Conservation (phyloP, 305 asterid genomes). For the Ruellia speciosa region DNA sequence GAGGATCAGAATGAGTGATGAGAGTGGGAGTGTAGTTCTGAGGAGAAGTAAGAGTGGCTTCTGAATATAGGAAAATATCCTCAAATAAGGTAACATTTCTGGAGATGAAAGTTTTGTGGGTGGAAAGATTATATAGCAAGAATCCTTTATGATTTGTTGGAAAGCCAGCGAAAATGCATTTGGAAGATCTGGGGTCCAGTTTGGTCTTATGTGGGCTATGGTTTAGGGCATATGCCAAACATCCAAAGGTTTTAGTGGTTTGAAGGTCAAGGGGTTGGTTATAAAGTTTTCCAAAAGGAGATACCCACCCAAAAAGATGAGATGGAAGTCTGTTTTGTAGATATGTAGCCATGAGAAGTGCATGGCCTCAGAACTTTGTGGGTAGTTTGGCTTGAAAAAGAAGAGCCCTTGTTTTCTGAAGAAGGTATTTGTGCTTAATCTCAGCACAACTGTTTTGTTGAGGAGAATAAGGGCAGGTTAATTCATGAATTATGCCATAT, state of each 20-base stretch:
- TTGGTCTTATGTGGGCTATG: not conserved
- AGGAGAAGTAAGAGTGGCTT: not conserved
- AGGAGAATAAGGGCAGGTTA: not conserved
- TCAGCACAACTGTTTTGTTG: not conserved
- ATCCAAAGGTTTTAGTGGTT: not conserved
- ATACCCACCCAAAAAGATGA: not conserved
- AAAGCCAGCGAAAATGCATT: not conserved
- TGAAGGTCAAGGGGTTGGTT: not conserved
- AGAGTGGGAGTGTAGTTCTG: not conserved
- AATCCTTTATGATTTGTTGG: not conserved
- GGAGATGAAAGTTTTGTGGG: not conserved
- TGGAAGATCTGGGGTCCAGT: not conserved
- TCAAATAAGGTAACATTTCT: not conserved
- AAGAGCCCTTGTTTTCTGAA: not conserved
- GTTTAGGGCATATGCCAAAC: not conserved
- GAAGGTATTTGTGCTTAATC: not conserved
- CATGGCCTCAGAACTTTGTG: not conserved
- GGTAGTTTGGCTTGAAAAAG: not conserved
- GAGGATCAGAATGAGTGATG: not conserved
- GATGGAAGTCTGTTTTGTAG: not conserved
- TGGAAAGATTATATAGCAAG: not conserved
- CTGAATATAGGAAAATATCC: not conserved
- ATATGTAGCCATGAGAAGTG: not conserved
- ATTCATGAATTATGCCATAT: not conserved
- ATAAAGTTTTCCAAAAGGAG: not conserved